These are phyloP conservation scores for Apiospora phragmitis DNA, from an alignment of 2,329 filamentous ascomycete genomes.

Conservation along the genomic window DNA sequence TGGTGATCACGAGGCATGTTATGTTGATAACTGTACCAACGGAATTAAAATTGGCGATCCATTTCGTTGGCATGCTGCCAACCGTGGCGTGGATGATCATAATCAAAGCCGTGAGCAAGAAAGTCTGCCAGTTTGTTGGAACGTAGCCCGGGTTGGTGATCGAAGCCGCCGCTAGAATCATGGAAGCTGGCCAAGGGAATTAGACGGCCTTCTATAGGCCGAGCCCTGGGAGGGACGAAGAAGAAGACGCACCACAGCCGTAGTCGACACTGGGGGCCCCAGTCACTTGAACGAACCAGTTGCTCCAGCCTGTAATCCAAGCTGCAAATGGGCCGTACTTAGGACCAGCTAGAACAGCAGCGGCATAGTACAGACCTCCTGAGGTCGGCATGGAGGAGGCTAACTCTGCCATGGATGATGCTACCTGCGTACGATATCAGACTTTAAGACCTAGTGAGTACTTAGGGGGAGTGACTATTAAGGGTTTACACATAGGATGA, in stretches of 20 bases:
- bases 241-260: constrained; percentile 28
- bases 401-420: constrained; percentile 69
- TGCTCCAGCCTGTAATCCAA: constrained; percentile 35
- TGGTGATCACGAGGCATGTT: constrained; percentile 62
- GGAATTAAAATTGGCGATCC: constrained; percentile 70
- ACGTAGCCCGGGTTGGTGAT: constrained; percentile 66
- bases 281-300: constrained; percentile 35
- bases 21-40: constrained; percentile 72
- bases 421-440: constrained; percentile 33
- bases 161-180: constrained; percentile 71
- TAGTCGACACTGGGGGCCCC: constrained; percentile 34
- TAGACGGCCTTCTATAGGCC: neutral
- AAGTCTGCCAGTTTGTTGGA: constrained; percentile 66
- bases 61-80: constrained; percentile 69
- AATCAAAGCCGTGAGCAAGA: constrained; percentile 65
- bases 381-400: constrained; percentile 73
- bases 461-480: neutral
- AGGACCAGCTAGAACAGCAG: constrained; percentile 63
- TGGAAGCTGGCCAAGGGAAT: constrained; percentile 47
- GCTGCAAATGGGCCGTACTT: constrained; percentile 34
- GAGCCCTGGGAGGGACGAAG: neutral
- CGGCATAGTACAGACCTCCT: constrained; percentile 73
- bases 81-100: constrained; percentile 69
- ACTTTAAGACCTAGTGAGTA: no score
- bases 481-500: constrained; percentile 62